Evolutionary conservation across 495 filamentous ascomycete genomes (phyloP).

Genomic region (Pseudevernia furfuracea): DNA sequence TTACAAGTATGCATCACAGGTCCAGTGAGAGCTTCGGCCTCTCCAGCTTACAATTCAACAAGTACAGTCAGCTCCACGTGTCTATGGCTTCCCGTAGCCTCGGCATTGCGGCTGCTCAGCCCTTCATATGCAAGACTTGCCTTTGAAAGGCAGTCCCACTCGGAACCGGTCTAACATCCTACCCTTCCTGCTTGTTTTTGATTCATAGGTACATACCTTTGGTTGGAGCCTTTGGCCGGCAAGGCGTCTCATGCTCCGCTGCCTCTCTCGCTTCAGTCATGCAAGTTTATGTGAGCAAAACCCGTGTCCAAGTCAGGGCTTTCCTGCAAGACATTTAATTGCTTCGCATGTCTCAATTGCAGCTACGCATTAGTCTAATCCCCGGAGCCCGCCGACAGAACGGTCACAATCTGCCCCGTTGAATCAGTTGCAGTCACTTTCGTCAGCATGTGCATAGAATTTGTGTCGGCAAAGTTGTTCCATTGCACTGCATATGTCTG

Average conservation of each 20-base stretch:
- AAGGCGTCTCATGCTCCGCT: background rate
- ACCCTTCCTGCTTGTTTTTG: too few species aligned
- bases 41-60: background rate
- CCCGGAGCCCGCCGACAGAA: background rate
- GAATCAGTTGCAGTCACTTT: background rate
- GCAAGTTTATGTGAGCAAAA: background rate
- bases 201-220: too few species aligned
- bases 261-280: background rate
- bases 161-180: background rate
- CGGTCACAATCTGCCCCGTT: background rate
- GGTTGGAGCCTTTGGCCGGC: background rate
- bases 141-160: background rate
- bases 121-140: background rate
- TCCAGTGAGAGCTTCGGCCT: background rate
- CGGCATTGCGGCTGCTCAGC: background rate
- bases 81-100: background rate
- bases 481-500: conserved; percentile 1
- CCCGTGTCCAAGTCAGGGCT: background rate
- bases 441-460: background rate
- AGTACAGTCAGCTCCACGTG: conserved; percentile 5
- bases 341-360: background rate
- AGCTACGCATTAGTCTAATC: background rate
- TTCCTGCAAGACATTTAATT: background rate
- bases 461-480: background rate
- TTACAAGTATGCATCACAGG: background rate